Evolutionary conservation across 192 early-diverging fungal genomes (phyloP), one percentile per base, ranked within the genome.

Genomic region (Coemansia sp.): DNA sequence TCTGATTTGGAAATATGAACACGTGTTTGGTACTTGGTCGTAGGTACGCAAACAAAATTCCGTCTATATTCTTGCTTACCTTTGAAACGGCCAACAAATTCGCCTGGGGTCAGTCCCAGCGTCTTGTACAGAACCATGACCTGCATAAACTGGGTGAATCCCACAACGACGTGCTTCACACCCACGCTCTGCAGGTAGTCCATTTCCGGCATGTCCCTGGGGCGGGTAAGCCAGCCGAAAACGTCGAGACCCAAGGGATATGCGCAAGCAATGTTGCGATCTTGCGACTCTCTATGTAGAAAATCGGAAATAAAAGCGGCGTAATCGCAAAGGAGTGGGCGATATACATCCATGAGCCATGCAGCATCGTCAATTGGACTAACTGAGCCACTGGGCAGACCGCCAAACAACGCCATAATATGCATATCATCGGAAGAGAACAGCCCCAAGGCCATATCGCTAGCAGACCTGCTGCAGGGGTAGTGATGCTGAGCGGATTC

Each of bases 351-450:
- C 61, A 87, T 85, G 28, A 92, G 82, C 55, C 82, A 81, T 10
- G 83, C 81, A 9, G 92, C 76, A 72, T 98, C 94, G 60, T 88
- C 85, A 76, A 98, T 85, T 76, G 91, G 92, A 54, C 88, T 89
- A 57, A 86, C 84, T 20, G 88, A 85, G 58, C 88, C 91, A 17
- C 38, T 17, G 55, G 91, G 92, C 70, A 95, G 93, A 40, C 95
- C 95, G 55, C 95, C 95, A 85, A 98, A 98, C 60, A 95, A 81
- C 27, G 92, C 92, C 64, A 91, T 86, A 15, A 88, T 61, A 55
- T 74, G 68, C 38, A 84, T 80, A 13, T 75, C 75, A 15, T 84
- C 84, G 23, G 83, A 52, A 1, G 68, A 53, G 50, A 86, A 65
- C 27, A 75, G 22, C 20, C 37, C 68, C 11, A 64, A 55, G 0